These are phyloP conservation scores for Penicillium occitanis DNA, from an alignment of 2,329 filamentous ascomycete genomes.

Conservation along the genomic window DNA sequence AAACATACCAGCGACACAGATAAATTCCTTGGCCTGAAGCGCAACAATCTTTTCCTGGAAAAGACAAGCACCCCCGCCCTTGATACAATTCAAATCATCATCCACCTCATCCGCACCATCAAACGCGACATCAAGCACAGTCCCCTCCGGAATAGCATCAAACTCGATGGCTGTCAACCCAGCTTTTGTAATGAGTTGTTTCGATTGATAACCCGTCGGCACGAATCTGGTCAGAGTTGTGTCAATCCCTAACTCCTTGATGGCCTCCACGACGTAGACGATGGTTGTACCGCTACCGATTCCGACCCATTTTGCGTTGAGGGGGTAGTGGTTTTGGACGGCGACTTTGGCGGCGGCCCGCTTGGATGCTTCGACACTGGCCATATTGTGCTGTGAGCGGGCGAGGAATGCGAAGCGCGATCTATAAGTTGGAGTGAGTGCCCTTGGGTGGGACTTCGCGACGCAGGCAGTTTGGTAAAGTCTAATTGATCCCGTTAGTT, in stretches of 20 bases:
- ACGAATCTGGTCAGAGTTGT: slow-evolving; percentile 72
- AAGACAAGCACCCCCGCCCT: slow-evolving; percentile 93
- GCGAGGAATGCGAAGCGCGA: not conserved
- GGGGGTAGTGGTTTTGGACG: slow-evolving; percentile 61
- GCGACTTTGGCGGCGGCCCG: slow-evolving; percentile 59
- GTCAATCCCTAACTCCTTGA: slow-evolving; percentile 50
- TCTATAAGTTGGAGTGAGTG: not conserved
- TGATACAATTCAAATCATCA: slow-evolving; percentile 91
- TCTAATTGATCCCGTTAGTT: slow-evolving; percentile 4
- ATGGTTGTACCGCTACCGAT: slow-evolving; percentile 67
- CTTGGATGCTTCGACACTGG: slow-evolving; percentile 58
- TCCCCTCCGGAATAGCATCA: slow-evolving; percentile 66
- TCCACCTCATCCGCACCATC: slow-evolving; percentile 98
- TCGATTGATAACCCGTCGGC: slow-evolving; percentile 88
- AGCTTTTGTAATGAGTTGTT: slow-evolving; percentile 77
- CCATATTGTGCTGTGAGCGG: slow-evolving; percentile 30
- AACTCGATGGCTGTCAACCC: slow-evolving; percentile 76
- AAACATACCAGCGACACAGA: slow-evolving; percentile 73
- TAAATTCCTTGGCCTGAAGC: slow-evolving; percentile 76
- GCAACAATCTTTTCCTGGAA: slow-evolving; percentile 98
- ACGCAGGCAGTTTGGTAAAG: not conserved
- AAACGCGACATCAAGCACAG: slow-evolving; percentile 81
- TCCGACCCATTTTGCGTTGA: slow-evolving; percentile 58
- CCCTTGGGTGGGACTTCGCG: not conserved
- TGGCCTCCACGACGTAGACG: slow-evolving; percentile 67